Evolutionary conservation across 2,329 filamentous ascomycete genomes (phyloP), one percentile per base, ranked within the genome.

Genomic region (Exophiala sideris): DNA sequence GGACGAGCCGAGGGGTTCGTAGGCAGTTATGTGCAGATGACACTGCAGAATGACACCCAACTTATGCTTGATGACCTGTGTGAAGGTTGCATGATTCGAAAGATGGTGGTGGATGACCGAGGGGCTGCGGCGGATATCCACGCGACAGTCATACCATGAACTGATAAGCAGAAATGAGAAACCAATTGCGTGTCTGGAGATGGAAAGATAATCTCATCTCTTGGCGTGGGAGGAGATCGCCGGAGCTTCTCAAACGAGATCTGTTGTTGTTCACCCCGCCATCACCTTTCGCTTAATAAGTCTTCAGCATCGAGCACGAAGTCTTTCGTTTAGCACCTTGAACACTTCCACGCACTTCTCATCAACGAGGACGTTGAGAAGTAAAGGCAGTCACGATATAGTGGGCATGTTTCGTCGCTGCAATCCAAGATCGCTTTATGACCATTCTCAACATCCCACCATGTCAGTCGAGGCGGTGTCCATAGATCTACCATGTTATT

Each of bases 21-120:
- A 38, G 48, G 16, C 21, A 11, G 56, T 58, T 46, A 29, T 58
- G 50, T 53, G 58, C 58, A 61, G 54, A 54, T 63, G 61, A 62
- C 57, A 51, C 24, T 52, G 55, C 48, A 42, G 39, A 42, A 57
- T 63, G 61, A 63, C 54, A 53, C 32, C 33, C 39, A 32, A 60
- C 53, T 57, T 50, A 29, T 12, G 45, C 32, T 36, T 42, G 46
- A 35, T 12, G 9, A 18, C 14, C n/a, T 40, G n/a, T 32, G 12
- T 32, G 29, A 35, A 45, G 38, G 32, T 34, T 45, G 51, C 45
- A 54, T 45, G 46, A 48, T 18, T 29, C 20, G 44, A 14, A 14
- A 18, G 32, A 32, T 20, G 33, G 35, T 18, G 44, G 34, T 44
- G 45, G 50, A 50, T 46, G 45, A 45, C 24, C 24, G n/a, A 47